phyloP scores from a whole-genome alignment of 257 asterid genomes.

The Solanum sitiens region DNA sequence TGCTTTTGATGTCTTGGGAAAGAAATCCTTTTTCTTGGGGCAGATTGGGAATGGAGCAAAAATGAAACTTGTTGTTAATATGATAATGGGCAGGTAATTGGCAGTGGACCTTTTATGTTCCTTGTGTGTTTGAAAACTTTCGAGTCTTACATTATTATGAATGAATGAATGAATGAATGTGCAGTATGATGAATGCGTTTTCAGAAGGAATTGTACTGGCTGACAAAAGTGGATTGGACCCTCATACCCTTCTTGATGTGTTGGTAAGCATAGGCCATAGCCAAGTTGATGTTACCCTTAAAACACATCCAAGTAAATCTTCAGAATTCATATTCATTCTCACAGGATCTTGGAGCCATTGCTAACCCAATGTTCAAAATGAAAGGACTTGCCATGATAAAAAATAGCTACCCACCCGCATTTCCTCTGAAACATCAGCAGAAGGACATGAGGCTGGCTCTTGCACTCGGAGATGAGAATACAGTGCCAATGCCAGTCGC shows the following conservation, averaged over 20 bases:
- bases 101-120: neutral
- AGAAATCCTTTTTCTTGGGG: constrained; percentile 80
- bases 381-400: constrained; percentile 86
- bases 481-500: constrained; percentile 92
- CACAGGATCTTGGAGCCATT: constrained; percentile 86
- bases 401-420: constrained; percentile 65
- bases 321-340: neutral
- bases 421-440: constrained; percentile 97
- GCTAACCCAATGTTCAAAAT: constrained; percentile 93
- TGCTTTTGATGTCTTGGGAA: constrained; percentile 83
- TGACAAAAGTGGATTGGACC: constrained; percentile 78
- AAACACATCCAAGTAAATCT: neutral
- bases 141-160: neutral
- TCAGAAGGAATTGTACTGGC: constrained; percentile 91
- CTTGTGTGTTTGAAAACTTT: neutral
- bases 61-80: constrained; percentile 97
- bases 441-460: constrained; percentile 96
- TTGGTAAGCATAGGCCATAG: constrained; percentile 37
- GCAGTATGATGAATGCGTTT: constrained; percentile 96
- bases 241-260: constrained; percentile 82
- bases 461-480: constrained; percentile 88
- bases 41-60: constrained; percentile 90
- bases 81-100: constrained; percentile 94
- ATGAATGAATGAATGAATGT: neutral
- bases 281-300: neutral